Base-by-base conservation (phyloP, 148 eudicot species). In the Arctostaphylos glauca region DNA sequence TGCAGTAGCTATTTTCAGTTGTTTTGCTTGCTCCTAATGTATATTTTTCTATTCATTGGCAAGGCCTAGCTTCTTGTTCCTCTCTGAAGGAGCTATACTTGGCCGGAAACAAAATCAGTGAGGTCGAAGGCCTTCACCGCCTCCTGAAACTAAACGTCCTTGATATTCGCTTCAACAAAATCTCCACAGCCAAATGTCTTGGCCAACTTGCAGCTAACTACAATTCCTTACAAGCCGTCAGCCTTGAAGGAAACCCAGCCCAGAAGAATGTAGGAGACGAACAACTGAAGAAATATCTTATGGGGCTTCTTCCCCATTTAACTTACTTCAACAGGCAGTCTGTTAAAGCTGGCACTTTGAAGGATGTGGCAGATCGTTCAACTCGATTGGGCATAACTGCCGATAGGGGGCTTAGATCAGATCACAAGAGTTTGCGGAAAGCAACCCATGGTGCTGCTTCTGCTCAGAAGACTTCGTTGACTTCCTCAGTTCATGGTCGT, bases 71-170 rank as follows among this genome's bases (percentile, higher is more conserved):
- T 80, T 90, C 94, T 14, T 96, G 98, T 86, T 92, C 98, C 74
- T 90, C 97, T 48, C 73, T 94, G 78, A 96, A 96, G 85, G 99
- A 94, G 81, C 48, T 94, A 41, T 96, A 96, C 88, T 86, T 96
- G 19, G 97, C 98, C 49, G 98, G 99, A 62, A 96, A 96, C 87
- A 96, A 94, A 85, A 94, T 96, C 78, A 94, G 98, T 14, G 99
- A 96, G 87, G 97, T 96, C 46, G 99, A 94, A 87, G 99, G 98
- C 67, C 95, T 96, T 83, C 99, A 94, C 88, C 92, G 99, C n/a
- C 97, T 96, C 79, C 88, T 96, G 18, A 96, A 96, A 68, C 81
- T 96, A 83, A 84, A 87, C 3, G 94, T 96, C 48, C 93, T 96
- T 3, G 98, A 94, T 87, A 75, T 96, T 54, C 92, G 98, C 62